phyloP scores from a whole-genome alignment of 2,329 filamentous ascomycete species.

The Cladosporium austrohemisphaericum region DNA sequence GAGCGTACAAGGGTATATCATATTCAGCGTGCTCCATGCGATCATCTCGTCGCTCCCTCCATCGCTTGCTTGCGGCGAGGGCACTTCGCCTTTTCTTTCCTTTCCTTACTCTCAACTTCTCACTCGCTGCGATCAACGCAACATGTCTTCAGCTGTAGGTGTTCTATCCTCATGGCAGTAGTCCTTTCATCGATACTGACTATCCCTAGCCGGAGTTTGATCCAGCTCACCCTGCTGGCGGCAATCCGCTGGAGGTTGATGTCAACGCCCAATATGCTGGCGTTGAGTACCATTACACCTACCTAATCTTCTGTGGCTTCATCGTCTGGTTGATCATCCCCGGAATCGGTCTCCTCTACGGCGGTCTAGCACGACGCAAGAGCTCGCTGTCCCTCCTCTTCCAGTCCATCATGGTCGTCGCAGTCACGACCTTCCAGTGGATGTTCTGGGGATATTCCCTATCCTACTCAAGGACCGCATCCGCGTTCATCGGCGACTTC shows the following conservation, averaged over 20 bases:
- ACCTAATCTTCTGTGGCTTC: constrained; percentile 56
- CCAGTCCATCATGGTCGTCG: constrained; percentile 58
- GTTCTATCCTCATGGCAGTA: no score
- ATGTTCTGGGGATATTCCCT: constrained; percentile 60
- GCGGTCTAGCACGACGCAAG: constrained; percentile 60
- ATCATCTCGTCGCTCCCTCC: background rate
- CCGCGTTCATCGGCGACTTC: constrained; percentile 61
- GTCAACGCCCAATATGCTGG: constrained; percentile 56
- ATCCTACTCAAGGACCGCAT: constrained; percentile 57
- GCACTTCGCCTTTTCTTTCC: no score
- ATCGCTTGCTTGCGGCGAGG: background rate
- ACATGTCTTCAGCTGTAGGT: constrained; percentile 9
- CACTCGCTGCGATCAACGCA: background rate
- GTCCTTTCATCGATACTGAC: background rate
- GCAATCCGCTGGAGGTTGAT: constrained; percentile 44
- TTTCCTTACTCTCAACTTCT: no score
- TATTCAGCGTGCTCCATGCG: background rate
- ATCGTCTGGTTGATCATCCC: constrained; percentile 66
- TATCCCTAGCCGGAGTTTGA: constrained; percentile 36
- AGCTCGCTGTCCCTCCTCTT: constrained; percentile 60
- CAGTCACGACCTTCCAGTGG: constrained; percentile 56
- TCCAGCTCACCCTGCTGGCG: constrained; percentile 48
- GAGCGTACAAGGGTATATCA: constrained; percentile 1
- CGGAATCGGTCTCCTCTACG: constrained; percentile 62
- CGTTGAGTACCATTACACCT: constrained; percentile 59